phyloP scores from a whole-genome alignment of 2,329 filamentous ascomycete species.

The Blastomyces emzantsi region DNA sequence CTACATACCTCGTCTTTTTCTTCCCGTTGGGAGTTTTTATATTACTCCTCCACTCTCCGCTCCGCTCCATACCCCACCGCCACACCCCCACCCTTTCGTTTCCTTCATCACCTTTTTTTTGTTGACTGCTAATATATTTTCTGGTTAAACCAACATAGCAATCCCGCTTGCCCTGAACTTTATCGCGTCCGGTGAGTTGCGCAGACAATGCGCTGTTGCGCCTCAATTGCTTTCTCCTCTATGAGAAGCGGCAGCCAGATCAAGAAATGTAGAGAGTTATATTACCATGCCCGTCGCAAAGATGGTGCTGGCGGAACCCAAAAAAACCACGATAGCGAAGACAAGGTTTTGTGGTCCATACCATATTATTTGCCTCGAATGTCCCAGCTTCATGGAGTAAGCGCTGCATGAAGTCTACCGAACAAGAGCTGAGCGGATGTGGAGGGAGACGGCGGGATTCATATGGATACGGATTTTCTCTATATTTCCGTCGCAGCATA shows the following conservation, averaged over 20 bases:
- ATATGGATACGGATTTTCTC: background rate
- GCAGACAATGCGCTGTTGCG: constrained; percentile 27
- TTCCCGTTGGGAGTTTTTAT: background rate
- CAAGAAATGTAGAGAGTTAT: background rate
- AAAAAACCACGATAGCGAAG: background rate
- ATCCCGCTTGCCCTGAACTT: constrained; percentile 78
- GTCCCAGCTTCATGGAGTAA: background rate
- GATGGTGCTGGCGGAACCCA: background rate
- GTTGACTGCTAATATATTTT: constrained; percentile 4
- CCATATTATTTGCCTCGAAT: background rate
- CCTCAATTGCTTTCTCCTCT: constrained; percentile 20
- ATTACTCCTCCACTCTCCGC: background rate
- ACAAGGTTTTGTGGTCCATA: background rate
- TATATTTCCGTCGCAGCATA: constrained; percentile 14
- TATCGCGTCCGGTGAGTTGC: constrained; percentile 79
- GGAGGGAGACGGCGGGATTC: background rate
- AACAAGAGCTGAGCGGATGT: background rate
- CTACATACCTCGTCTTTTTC: background rate
- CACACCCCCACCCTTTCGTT: background rate
- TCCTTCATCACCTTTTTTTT: background rate
- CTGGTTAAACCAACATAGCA: constrained; percentile 43
- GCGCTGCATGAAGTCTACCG: background rate
- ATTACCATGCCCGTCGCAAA: background rate
- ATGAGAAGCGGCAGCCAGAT: constrained; percentile 52
- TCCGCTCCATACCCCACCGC: background rate